Evolutionary conservation across 2,329 filamentous ascomycete genomes (phyloP).

Genomic region (Neonectria sp.): DNA sequence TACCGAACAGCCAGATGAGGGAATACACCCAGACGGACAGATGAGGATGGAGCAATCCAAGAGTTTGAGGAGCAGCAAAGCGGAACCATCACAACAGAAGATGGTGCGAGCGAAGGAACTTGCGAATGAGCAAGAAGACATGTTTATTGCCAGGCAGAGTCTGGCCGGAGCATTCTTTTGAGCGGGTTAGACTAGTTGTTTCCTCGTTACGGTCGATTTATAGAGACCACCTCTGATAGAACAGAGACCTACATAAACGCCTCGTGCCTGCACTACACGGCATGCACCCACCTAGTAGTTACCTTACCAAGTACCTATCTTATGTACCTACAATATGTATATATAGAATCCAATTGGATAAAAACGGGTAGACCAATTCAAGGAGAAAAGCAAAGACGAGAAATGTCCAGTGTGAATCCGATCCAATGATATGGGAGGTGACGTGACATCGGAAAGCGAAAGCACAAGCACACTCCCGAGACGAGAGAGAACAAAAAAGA

Average conservation of each 20-base stretch:
- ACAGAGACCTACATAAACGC: not conserved
- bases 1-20: not conserved
- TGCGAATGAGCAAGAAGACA: conserved; percentile 29
- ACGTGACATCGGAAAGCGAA: not conserved
- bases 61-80: not conserved
- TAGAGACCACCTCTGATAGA: not conserved
- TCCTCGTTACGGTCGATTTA: not conserved
- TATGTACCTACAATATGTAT: not conserved
- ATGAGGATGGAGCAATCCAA: not conserved
- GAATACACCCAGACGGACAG: not conserved
- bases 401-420: not conserved
- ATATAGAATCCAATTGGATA: not conserved
- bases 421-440: not conserved
- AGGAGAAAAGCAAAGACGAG: not conserved
- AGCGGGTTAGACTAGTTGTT: conserved; percentile 3
- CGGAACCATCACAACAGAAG: conserved; percentile 23
- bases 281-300: not conserved
- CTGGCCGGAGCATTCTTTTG: conserved; percentile 40
- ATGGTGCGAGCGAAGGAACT: conserved; percentile 22
- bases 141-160: conserved; percentile 38
- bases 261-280: not conserved
- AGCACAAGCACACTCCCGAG: not conserved
- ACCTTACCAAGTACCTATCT: not conserved
- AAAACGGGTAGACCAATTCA: not conserved
- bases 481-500: conserved; percentile 7